These are phyloP conservation scores for Amanita pallidorosea DNA, from an alignment of 768 basidiomycete genomes.

Conservation along the genomic window DNA sequence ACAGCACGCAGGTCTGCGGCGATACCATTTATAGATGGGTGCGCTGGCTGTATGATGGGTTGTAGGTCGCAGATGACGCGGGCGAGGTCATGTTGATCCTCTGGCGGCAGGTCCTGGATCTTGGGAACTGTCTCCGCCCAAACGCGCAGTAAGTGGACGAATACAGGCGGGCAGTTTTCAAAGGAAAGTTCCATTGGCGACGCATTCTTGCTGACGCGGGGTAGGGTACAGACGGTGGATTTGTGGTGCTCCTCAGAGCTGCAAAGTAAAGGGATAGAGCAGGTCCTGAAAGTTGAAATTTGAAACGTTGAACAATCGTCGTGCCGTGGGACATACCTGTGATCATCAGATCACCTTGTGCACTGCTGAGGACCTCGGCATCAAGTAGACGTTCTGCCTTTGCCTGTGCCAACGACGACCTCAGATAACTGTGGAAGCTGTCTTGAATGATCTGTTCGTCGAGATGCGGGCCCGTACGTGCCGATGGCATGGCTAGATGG, in stretches of 20 bases:
- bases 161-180: conserved; percentile 59
- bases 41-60: conserved; percentile 29
- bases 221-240: conserved; percentile 78
- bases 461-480: conserved; percentile 20
- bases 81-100: conserved; percentile 73
- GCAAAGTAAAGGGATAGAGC: conserved; percentile 81
- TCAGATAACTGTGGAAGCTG: conserved; percentile 75
- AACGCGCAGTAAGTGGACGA: conserved; percentile 57
- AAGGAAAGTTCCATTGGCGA: conserved; percentile 50
- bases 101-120: conserved; percentile 55
- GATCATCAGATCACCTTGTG: conserved; percentile 80
- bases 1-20: conserved; percentile 78
- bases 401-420: conserved; percentile 68
- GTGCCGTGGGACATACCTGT: conserved; percentile 34
- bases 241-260: conserved; percentile 62
- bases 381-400: conserved; percentile 68
- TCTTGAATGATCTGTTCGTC: conserved; percentile 63
- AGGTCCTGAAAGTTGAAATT: conserved; percentile 37
- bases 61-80: conserved; percentile 63
- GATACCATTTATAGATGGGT: conserved; percentile 41
- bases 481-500: neutral
- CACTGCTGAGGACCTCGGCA: conserved; percentile 61
- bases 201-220: conserved; percentile 35
- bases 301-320: neutral
- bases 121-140: conserved; percentile 61